phyloP scores from a whole-genome alignment of 1,284 basidiomycete genomes.

The Coriolopsis trogii region DNA sequence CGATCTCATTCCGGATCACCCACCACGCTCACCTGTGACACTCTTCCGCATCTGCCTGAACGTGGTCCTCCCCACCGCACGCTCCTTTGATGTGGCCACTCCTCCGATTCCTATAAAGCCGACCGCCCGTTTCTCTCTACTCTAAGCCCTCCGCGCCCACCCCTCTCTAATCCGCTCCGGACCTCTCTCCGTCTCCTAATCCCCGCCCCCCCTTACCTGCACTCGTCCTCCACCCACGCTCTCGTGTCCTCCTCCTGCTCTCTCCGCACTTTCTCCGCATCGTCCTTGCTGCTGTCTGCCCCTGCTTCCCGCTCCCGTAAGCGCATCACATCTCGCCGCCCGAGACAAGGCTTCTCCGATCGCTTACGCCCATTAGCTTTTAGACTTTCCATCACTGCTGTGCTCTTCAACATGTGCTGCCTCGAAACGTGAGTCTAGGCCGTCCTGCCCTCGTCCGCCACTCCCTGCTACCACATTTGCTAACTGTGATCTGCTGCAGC shows the following conservation, averaged over 20 bases:
- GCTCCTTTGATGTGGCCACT: conserved; percentile 16
- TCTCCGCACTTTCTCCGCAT: conserved; percentile 6
- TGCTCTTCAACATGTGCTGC: conserved; percentile 61
- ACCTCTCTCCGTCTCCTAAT: conserved; percentile 16
- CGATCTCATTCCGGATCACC: conserved; percentile 34
- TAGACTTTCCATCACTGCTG: conserved; percentile 24
- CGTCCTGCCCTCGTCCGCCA: conserved; percentile 16
- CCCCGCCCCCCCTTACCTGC: neutral
- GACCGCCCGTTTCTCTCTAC: neutral
- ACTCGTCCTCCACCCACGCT: neutral
- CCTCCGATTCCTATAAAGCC: conserved; percentile 20
- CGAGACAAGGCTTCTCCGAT: conserved; percentile 17
- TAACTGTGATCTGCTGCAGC: conserved; percentile 43
- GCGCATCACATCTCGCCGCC: conserved; percentile 13
- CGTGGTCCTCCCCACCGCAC: conserved; percentile 15
- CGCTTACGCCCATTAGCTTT: conserved; percentile 21
- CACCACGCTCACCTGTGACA: conserved; percentile 32
- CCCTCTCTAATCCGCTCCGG: conserved; percentile 25
- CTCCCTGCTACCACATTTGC: conserved; percentile 12
- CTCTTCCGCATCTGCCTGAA: conserved; percentile 24
- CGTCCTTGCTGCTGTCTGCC: conserved; percentile 13
- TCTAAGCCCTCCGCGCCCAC: conserved; percentile 21
- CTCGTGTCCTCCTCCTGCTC: neutral
- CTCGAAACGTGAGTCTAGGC: conserved; percentile 63
- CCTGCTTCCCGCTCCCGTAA: conserved; percentile 18